A percentile compares a stretch with the other conserved stretches of the same genome.
phyloP scores from a whole-genome alignment of 2,329 filamentous ascomycete species.

The Fusarium sp. region DNA sequence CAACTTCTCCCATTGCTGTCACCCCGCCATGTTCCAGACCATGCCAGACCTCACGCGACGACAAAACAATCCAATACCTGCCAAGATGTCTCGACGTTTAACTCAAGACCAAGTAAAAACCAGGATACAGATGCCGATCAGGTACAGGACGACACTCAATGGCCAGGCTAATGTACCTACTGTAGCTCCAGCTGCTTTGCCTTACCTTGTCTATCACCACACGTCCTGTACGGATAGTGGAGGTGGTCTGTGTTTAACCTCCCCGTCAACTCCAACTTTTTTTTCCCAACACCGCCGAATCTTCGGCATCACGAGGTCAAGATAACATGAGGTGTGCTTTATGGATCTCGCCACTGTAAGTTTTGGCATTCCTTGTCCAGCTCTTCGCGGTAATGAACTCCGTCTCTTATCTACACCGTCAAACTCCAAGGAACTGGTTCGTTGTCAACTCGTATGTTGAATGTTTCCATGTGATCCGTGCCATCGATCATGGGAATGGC shows the following conservation, averaged over 20 bases:
- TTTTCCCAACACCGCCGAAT: slow-evolving; percentile 9
- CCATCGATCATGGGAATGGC: slow-evolving; percentile 36
- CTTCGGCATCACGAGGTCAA: slow-evolving; percentile 3
- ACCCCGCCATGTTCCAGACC: slow-evolving; percentile 7
- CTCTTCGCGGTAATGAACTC: neutral
- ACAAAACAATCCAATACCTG: slow-evolving; percentile 23
- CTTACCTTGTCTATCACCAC: slow-evolving; percentile 17
- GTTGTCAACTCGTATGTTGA: slow-evolving; percentile 34
- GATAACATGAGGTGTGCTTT: neutral
- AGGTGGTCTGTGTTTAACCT: slow-evolving; percentile 9
- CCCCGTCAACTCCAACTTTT: slow-evolving; percentile 4
- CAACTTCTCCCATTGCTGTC: neutral
- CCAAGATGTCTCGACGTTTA: slow-evolving; percentile 27
- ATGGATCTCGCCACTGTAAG: slow-evolving; percentile 1
- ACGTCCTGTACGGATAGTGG: slow-evolving; percentile 13
- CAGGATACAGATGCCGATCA: slow-evolving; percentile 37
- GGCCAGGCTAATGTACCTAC: slow-evolving; percentile 12
- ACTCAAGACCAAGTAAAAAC: slow-evolving; percentile 4
- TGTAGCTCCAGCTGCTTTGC: slow-evolving; percentile 8
- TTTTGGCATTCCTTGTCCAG: neutral
- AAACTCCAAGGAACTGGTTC: slow-evolving; percentile 17
- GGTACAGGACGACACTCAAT: slow-evolving; percentile 39
- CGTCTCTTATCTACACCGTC: slow-evolving; percentile 6
- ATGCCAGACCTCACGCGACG: slow-evolving; percentile 26
- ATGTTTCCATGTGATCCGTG: slow-evolving; percentile 38